Evolutionary conservation across 2,329 filamentous ascomycete species (phyloP), one percentile per base, ranked within the genome.

Genomic region (Penicillium aurantiogriseum): DNA sequence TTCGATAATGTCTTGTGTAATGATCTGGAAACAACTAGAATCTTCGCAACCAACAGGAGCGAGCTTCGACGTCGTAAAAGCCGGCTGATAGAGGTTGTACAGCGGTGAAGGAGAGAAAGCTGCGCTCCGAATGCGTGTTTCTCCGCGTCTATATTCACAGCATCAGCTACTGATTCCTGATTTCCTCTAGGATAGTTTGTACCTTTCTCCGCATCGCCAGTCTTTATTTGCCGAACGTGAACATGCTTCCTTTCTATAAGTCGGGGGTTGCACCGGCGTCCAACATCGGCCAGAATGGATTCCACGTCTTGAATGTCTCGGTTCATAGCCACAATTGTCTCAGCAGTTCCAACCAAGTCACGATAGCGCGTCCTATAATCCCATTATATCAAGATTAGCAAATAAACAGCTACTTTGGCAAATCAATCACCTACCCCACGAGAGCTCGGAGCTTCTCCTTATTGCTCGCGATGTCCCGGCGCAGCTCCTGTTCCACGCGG

Each of bases 251-350:
- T 83, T 25, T 86, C 86, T 25, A 96, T 80, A 27, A 87, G 81
- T 51, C 82, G 79, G 38, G 90, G 84, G 51, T 92, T 92, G 75
- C 93, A 97, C 56, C 85, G 84, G 42, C 84, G 84, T 45, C 91
- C 90, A 77, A 96, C 88, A 58, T 81, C 81, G 17, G 83, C 83
- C 51, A 97, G 81, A 38, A 87, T 84, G 5, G 81, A 78, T 74
- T 96, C 91, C 17, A 91, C 88, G 13, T 80, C 78, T 59, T 88
- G 84, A 77, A 94, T 93, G 70, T 93, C 87, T 39, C 76, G 77
- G 64, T 91, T 89, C 91, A 97, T 96, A 59, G 87, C 84, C 54
- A 97, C 89, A 64, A 97, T 97, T n/a, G 88, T 88, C 76, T 97
- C 92, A 54, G 93, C 93, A 0, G 93, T 97, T 51, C 90, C 90